These are phyloP conservation scores for Psilocybe subaeruginosa DNA, from an alignment of 768 basidiomycete species.

Conservation along the genomic window DNA sequence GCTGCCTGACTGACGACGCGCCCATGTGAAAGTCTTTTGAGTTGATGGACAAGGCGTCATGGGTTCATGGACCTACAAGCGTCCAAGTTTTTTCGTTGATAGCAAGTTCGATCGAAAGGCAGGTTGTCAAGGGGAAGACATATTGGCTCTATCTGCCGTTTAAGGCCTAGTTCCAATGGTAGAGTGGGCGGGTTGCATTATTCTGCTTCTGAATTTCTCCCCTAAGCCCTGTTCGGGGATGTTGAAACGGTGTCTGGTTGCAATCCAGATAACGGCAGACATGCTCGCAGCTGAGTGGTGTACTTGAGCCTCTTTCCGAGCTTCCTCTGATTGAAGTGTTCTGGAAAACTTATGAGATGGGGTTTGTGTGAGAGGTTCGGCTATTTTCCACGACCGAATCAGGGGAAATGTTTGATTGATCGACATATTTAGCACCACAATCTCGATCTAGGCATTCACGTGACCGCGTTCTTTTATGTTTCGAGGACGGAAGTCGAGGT, in stretches of 20 bases:
- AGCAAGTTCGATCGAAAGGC: neutral
- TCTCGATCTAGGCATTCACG: constrained; percentile 13
- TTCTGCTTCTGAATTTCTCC: neutral
- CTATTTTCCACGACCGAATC: neutral
- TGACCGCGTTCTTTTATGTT: constrained; percentile 17
- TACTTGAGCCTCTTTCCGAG: neutral
- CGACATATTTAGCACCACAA: neutral
- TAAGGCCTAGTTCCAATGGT: neutral
- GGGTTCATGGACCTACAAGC: neutral
- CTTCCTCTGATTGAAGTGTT: neutral
- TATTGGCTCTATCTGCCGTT: neutral
- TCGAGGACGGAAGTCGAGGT: neutral
- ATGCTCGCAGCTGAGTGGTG: neutral
- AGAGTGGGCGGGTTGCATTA: neutral
- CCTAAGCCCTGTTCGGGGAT: neutral
- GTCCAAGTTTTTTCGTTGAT: neutral
- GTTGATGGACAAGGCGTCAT: neutral
- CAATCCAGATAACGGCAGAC: no score
- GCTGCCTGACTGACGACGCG: neutral
- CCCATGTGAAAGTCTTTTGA: neutral
- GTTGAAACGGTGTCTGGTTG: neutral
- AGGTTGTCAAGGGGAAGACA: neutral
- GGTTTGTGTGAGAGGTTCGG: neutral
- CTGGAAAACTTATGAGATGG: neutral
- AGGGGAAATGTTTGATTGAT: constrained; percentile 2